phyloP scores from a whole-genome alignment of 257 asterid species.

The Ehretia macrophylla region DNA sequence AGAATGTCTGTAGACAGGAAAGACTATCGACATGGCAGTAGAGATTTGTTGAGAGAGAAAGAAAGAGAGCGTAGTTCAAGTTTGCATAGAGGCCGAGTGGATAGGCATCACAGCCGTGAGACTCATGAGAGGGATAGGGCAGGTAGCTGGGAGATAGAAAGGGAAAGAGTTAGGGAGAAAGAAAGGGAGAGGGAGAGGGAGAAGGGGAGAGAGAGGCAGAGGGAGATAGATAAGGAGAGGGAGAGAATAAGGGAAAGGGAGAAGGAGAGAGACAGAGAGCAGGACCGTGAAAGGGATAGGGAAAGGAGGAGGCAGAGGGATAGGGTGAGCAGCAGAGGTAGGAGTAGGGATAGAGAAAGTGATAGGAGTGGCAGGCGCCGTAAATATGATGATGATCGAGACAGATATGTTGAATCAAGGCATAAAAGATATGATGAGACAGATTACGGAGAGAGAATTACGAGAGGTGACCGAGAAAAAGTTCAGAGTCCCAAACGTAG shows the following conservation, averaged over 20 bases:
- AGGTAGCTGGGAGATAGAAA: constrained; percentile 49
- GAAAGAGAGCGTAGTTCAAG: constrained; percentile 57
- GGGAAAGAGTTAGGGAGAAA: constrained; percentile 36
- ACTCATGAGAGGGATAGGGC: constrained; percentile 42
- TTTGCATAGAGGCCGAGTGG: constrained; percentile 35
- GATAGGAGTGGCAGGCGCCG: constrained; percentile 39
- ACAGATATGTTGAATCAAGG: constrained; percentile 43
- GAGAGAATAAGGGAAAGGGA: constrained; percentile 29
- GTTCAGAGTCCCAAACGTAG: constrained; percentile 18
- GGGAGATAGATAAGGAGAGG: constrained; percentile 28
- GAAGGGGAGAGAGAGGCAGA: constrained; percentile 19
- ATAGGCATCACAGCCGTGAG: constrained; percentile 44
- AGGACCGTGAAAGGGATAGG: constrained; percentile 24
- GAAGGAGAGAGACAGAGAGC: constrained; percentile 29
- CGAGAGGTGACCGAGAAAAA: constrained; percentile 31
- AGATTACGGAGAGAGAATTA: constrained; percentile 32
- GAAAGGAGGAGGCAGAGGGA: constrained; percentile 25
- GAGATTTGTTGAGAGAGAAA: constrained; percentile 40
- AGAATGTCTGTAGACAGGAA: constrained; percentile 22
- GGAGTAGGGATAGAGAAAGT: constrained; percentile 42
- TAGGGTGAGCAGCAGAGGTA: constrained; percentile 37
- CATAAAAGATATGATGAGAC: constrained; percentile 47
- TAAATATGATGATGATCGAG: constrained; percentile 38
- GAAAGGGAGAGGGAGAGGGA: constrained; percentile 29
- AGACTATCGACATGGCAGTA: constrained; percentile 36